A percentile compares a stretch with the other conserved stretches of the same genome.
These are phyloP conservation scores for Starmerella ratchasimensis DNA, from an alignment of 805 yeast species.

Conservation along the genomic window DNA sequence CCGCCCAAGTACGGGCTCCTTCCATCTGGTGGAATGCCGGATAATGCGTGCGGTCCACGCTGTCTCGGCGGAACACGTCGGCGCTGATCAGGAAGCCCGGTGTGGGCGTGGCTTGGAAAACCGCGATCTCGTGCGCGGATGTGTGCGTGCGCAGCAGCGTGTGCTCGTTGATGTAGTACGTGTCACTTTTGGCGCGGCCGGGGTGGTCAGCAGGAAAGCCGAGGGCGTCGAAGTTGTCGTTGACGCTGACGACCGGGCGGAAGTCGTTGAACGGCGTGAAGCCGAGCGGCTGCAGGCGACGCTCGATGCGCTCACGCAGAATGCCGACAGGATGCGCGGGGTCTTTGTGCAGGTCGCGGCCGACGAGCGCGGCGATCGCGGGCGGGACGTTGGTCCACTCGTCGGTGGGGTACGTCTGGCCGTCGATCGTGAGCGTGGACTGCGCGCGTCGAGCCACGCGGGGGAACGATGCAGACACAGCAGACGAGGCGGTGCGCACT, in stretches of 20 bases:
- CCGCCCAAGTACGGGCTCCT: constrained; percentile 80
- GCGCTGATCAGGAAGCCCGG: constrained; percentile 90
- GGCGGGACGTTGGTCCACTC: constrained; percentile 79
- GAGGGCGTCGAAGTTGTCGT: constrained; percentile 78
- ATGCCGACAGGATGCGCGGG: constrained; percentile 84
- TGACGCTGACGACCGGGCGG: constrained; percentile 67
- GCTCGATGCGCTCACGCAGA: constrained; percentile 58
- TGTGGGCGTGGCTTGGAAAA: constrained; percentile 50
- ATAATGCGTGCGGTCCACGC: constrained; percentile 88
- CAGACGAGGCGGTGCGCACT: too few species aligned
- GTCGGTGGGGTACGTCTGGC: constrained; percentile 33
- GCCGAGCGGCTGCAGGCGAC: constrained; percentile 49
- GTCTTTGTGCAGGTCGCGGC: constrained; percentile 58
- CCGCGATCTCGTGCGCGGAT: constrained; percentile 88
- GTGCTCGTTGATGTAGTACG: constrained; percentile 71
- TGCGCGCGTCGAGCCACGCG: too few species aligned
- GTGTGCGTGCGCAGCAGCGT: constrained; percentile 81
- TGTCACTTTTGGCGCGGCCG: constrained; percentile 82
- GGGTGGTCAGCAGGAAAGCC: constrained; percentile 90
- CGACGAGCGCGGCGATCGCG: constrained; percentile 51
- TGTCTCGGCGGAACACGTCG: constrained; percentile 91
- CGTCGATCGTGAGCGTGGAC: too few species aligned
- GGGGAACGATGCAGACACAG: too few species aligned
- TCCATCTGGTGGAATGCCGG: constrained; percentile 98
- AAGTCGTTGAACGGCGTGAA: constrained; percentile 63